Percentiles rank a stretch among this genome's conserved stretches.
Conservation (phyloP, 164 flowering plant species). For the Hamamelis virginiana region DNA sequence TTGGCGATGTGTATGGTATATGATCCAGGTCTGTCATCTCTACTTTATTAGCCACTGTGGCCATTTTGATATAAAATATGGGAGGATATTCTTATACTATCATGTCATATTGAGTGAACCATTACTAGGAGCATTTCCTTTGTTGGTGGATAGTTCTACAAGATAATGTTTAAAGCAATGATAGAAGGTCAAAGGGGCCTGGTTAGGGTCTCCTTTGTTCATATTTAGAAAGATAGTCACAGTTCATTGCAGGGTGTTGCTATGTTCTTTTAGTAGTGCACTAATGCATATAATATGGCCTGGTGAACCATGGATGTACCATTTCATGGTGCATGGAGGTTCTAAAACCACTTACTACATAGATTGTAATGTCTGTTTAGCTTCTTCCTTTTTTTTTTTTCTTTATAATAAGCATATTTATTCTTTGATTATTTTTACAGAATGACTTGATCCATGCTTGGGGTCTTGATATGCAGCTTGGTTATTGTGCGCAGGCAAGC, state of each 20-base stretch:
- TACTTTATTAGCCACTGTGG: slow-evolving; percentile 2
- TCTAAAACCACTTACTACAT: neutral
- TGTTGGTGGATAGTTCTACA: neutral
- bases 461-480: slow-evolving; percentile 81
- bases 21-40: slow-evolving; percentile 60
- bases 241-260: neutral
- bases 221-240: too few relatives aligned
- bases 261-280: neutral
- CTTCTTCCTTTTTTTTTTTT: neutral
- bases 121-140: neutral
- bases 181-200: neutral
- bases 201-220: neutral
- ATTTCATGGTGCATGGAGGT: too few relatives aligned
- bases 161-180: neutral
- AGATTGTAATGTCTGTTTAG: neutral
- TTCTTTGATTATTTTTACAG: slow-evolving; percentile 32
- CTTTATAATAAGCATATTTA: neutral
- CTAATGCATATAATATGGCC: too few relatives aligned
- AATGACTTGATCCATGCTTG: slow-evolving; percentile 86
- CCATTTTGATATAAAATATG: neutral
- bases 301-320: too few relatives aligned
- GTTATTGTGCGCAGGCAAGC: slow-evolving; percentile 79
- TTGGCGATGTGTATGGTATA: slow-evolving; percentile 87
- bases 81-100: neutral
- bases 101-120: neutral